These are phyloP conservation scores for Berberis vulgaris DNA, from an alignment of 164 flowering plant species.

Conservation along the genomic window DNA sequence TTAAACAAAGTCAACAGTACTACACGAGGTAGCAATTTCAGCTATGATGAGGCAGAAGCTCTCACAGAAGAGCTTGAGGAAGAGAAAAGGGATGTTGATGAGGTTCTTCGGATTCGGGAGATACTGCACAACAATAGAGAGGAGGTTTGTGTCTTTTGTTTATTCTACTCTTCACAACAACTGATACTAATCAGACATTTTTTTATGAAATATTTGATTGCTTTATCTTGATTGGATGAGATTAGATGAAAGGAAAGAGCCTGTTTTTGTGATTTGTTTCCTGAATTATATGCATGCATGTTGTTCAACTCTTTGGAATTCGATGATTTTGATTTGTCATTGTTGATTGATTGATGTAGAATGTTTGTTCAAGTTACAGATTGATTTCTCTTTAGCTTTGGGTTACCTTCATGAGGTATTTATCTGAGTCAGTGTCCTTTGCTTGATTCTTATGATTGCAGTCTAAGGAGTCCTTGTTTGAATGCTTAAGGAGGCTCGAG, in stretches of 20 bases:
- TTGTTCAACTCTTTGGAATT: too few species aligned
- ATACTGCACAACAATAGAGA: slow-evolving; percentile 39
- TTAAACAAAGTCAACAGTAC: slow-evolving; percentile 43
- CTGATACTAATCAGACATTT: not conserved
- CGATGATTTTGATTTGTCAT: too few species aligned
- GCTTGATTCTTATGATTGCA: slow-evolving; percentile 17
- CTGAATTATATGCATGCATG: too few species aligned
- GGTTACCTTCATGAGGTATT: not conserved
- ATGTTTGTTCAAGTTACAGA: too few species aligned
- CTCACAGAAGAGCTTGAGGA: slow-evolving; percentile 86
- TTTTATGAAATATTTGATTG: not conserved
- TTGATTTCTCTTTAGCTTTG: not conserved
- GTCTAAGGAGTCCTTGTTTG: slow-evolving; percentile 55
- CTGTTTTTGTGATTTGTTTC: too few species aligned
- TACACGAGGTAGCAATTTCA: slow-evolving; percentile 41
- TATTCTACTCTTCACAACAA: not conserved
- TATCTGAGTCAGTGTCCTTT: not conserved
- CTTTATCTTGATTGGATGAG: not conserved
- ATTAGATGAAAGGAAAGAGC: too few species aligned
- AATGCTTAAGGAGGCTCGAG: slow-evolving; percentile 75
- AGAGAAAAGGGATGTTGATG: slow-evolving; percentile 40
- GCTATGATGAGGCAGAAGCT: slow-evolving; percentile 82
- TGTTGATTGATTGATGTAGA: too few species aligned
- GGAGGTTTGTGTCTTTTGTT: slow-evolving; percentile 37
- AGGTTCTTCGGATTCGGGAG: slow-evolving; percentile 78